phyloP scores from a whole-genome alignment of 2,329 filamentous ascomycete species.

The Cytospora mali region DNA sequence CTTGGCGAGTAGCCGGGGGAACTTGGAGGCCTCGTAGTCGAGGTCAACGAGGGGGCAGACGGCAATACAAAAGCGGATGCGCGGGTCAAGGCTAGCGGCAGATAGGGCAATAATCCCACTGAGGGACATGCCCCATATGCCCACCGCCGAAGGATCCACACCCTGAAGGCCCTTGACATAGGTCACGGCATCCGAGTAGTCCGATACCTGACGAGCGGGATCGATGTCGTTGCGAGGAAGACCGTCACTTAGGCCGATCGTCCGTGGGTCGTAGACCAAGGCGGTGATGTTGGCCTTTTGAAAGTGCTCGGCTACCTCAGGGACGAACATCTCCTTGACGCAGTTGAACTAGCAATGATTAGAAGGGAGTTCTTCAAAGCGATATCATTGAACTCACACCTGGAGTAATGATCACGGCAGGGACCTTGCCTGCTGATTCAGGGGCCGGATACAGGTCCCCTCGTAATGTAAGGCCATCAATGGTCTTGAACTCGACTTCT shows the following conservation, averaged over 20 bases:
- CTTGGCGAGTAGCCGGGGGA: too few species aligned
- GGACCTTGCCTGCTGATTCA: constrained; percentile 25
- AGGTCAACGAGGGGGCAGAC: constrained; percentile 2
- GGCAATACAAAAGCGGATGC: constrained; percentile 9
- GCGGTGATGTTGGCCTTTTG: constrained; percentile 39
- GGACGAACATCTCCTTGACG: constrained; percentile 39
- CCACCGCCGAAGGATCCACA: constrained; percentile 5
- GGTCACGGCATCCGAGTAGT: constrained; percentile 17
- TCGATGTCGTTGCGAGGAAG: constrained; percentile 42
- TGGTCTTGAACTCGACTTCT: constrained; percentile 44
- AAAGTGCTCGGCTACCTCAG: constrained; percentile 39
- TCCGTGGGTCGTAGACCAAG: constrained; percentile 42
- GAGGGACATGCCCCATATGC: constrained; percentile 34
- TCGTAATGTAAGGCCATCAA: constrained; percentile 43
- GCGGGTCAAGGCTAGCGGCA: constrained; percentile 15
- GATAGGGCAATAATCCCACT: constrained; percentile 19
- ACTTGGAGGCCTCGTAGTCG: constrained; percentile 31
- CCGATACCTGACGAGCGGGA: constrained; percentile 31
- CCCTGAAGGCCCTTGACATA: not conserved
- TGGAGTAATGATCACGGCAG: constrained; percentile 37
- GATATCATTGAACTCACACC: constrained; percentile 22
- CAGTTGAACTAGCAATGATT: constrained; percentile 29
- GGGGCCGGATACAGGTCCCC: constrained; percentile 42
- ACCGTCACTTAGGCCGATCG: constrained; percentile 42
- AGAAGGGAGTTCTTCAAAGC: too few species aligned